A percentile compares a stretch with the other conserved stretches of the same genome.
phyloP scores from a whole-genome alignment of 805 yeast species.

The Starmerella etchellsii region DNA sequence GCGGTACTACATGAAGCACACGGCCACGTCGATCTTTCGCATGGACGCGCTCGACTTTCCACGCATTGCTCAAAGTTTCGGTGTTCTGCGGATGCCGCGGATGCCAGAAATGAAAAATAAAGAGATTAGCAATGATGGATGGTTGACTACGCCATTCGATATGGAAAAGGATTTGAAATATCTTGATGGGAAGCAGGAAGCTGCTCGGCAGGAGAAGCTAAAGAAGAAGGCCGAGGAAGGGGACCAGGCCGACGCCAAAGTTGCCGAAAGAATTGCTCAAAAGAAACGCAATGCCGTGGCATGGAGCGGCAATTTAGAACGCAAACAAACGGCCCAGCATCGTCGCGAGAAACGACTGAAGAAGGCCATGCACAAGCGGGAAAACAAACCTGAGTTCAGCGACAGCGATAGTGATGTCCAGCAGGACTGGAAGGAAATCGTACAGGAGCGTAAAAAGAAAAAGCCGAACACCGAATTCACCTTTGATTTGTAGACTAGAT shows the following conservation, averaged over 20 bases:
- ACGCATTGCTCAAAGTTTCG: constrained; percentile 62
- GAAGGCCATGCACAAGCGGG: constrained; percentile 40
- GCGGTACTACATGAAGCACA: constrained; percentile 74
- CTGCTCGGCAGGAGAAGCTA: constrained; percentile 44
- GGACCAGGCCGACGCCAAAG: constrained; percentile 23
- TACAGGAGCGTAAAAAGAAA: constrained; percentile 49
- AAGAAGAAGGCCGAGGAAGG: constrained; percentile 29
- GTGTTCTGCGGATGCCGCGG: constrained; percentile 69
- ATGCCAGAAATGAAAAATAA: constrained; percentile 74
- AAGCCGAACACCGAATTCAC: constrained; percentile 30
- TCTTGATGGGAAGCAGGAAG: constrained; percentile 52
- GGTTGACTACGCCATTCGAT: constrained; percentile 52
- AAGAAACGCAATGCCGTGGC: constrained; percentile 39
- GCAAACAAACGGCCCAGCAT: constrained; percentile 46
- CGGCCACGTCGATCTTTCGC: constrained; percentile 79
- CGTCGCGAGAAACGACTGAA: constrained; percentile 59
- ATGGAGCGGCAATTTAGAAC: constrained; percentile 64
- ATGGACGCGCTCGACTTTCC: constrained; percentile 55
- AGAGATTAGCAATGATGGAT: constrained; percentile 59
- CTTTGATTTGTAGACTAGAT: constrained; percentile 6
- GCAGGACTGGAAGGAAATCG: constrained; percentile 80
- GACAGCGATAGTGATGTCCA: constrained; percentile 31
- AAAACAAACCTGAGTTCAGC: constrained; percentile 24
- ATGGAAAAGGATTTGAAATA: constrained; percentile 51
- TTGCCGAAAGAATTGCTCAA: constrained; percentile 15